Evolutionary conservation across 2,329 filamentous ascomycete species (phyloP).

Genomic region (Biscogniauxia mediterranea): DNA sequence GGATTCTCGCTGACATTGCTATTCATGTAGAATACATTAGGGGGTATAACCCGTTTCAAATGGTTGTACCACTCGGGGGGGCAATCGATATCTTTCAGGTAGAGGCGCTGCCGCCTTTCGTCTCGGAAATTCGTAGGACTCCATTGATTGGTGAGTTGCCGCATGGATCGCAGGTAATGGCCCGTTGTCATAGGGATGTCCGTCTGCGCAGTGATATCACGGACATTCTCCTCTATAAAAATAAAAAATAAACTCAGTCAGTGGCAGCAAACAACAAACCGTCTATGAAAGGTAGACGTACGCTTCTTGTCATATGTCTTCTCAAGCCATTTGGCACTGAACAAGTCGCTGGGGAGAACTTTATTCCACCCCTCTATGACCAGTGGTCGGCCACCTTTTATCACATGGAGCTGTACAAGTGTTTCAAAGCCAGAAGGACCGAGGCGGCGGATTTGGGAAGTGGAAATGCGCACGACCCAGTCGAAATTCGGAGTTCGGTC

Average conservation of each 20-base stretch:
- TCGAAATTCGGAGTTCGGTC: constrained; percentile 80
- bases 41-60: constrained; percentile 73
- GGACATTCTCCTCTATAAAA: constrained; percentile 71
- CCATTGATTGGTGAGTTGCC: constrained; percentile 80
- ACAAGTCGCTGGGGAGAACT: constrained; percentile 71
- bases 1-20: constrained; percentile 57
- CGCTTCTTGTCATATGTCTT: constrained; percentile 76
- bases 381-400: constrained; percentile 80
- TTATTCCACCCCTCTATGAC: constrained; percentile 88
- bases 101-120: constrained; percentile 78
- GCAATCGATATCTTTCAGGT: constrained; percentile 96
- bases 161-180: constrained; percentile 89
- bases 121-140: constrained; percentile 73
- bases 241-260: too few species aligned
- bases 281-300: constrained; percentile 39
- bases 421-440: constrained; percentile 81
- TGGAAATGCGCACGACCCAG: constrained; percentile 78
- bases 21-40: constrained; percentile 86
- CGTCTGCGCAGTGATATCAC: constrained; percentile 70
- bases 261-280: too few species aligned
- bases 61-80: constrained; percentile 82
- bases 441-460: constrained; percentile 72
- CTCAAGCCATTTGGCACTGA: constrained; percentile 78
- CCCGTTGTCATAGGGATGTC: constrained; percentile 83
- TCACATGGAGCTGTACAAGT: constrained; percentile 78